These are phyloP conservation scores for Teunomyces kruisii DNA, from an alignment of 805 yeast genomes.

Conservation along the genomic window DNA sequence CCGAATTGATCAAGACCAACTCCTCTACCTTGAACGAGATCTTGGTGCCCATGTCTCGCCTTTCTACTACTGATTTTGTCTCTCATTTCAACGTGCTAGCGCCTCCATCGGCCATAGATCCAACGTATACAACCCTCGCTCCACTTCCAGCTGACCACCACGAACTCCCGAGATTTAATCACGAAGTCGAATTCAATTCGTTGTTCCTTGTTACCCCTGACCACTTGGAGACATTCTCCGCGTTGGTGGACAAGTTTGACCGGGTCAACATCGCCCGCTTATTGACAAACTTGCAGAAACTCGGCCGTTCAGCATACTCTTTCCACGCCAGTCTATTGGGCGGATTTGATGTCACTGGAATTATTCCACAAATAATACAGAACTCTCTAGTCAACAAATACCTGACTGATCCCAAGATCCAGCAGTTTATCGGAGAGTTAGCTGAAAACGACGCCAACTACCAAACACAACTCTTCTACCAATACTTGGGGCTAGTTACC, in stretches of 20 bases:
- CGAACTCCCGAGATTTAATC: constrained; percentile 7
- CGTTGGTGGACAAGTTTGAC: neutral
- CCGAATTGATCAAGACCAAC: neutral
- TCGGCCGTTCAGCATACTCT: neutral
- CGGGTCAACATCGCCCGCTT: neutral
- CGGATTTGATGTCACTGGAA: neutral
- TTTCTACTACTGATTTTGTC: neutral
- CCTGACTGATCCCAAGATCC: neutral
- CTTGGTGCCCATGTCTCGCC: neutral
- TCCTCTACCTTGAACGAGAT: neutral
- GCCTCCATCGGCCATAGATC: neutral
- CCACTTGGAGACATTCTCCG: neutral
- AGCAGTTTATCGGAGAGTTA: neutral
- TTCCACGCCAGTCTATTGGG: neutral
- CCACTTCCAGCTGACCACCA: constrained; percentile 1
- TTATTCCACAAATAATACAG: neutral
- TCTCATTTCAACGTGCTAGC: neutral
- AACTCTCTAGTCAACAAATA: neutral
- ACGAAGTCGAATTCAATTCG: constrained; percentile 7
- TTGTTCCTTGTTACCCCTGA: constrained; percentile 4
- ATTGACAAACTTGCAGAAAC: neutral
- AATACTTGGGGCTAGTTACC: constrained; percentile 7
- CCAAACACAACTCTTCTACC: constrained; percentile 4
- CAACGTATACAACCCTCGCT: neutral
- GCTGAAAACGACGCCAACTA: neutral